Conservation (phyloP, 345 rosid genomes). For the Eutrema heterophyllum region DNA sequence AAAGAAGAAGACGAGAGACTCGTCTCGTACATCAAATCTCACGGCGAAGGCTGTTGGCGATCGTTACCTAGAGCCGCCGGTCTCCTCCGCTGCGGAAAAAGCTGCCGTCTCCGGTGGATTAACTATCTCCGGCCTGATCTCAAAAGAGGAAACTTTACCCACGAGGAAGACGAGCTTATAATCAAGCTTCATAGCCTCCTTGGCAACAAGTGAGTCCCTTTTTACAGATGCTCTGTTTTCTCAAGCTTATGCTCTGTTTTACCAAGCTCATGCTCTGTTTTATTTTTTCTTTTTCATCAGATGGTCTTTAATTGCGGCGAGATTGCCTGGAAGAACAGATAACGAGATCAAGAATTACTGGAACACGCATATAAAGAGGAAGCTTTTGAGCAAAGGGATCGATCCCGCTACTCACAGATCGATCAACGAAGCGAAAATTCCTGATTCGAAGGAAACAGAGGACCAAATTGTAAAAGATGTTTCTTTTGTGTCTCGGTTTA, state of each 20-base stretch:
- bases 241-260: not conserved
- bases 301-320: slow-evolving; percentile 81
- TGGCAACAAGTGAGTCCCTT: slow-evolving; percentile 48
- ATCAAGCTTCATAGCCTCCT: slow-evolving; percentile 57
- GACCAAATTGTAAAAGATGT: slow-evolving; percentile 17
- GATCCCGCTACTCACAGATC: slow-evolving; percentile 73
- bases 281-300: slow-evolving; percentile 17
- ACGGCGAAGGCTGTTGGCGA: slow-evolving; percentile 66
- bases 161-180: slow-evolving; percentile 55
- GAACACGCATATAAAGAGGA: slow-evolving; percentile 80
- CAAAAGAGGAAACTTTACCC: slow-evolving; percentile 58
- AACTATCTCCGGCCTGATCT: slow-evolving; percentile 61
- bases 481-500: slow-evolving; percentile 9
- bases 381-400: slow-evolving; percentile 69
- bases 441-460: not conserved
- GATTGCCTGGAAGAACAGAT: slow-evolving; percentile 82
- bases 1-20: slow-evolving; percentile 50
- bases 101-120: slow-evolving; percentile 65
- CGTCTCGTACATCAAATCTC: slow-evolving; percentile 48
- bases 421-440: slow-evolving; percentile 34
- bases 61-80: slow-evolving; percentile 61
- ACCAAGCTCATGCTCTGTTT: not conserved
- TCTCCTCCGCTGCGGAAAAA: slow-evolving; percentile 58
- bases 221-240: not conserved
- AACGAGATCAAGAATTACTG: slow-evolving; percentile 85